Conservation (phyloP, 1,284 basidiomycete species). For the Cutaneotrichosporon daszewskae region DNA sequence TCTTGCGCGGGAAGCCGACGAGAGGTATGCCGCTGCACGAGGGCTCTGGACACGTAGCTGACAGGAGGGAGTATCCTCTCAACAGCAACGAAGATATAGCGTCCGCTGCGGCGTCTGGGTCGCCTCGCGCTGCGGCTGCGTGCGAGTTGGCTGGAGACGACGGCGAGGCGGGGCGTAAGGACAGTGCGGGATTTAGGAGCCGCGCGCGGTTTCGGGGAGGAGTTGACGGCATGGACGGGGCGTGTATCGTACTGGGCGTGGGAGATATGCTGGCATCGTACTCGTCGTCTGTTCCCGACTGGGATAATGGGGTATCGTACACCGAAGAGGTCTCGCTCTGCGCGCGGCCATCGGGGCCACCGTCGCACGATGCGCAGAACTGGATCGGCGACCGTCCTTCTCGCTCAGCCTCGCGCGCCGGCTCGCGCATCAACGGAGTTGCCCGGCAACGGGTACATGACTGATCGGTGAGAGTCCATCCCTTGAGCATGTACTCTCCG, state of each 20-base stretch:
- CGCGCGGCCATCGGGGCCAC: slow-evolving; percentile 38
- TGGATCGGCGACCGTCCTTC: slow-evolving; percentile 36
- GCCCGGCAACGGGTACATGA: slow-evolving; percentile 37
- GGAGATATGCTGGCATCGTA: too few relatives aligned
- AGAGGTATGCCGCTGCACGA: slow-evolving; percentile 41
- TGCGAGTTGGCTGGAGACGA: slow-evolving; percentile 6
- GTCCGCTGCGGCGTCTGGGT: slow-evolving; percentile 28
- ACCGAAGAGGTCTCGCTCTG: too few relatives aligned
- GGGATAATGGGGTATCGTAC: background rate
- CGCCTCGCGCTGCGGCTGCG: slow-evolving; percentile 5
- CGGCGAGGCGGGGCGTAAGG: background rate
- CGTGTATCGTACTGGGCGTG: background rate
- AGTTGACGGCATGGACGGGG: background rate
- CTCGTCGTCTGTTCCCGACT: too few relatives aligned
- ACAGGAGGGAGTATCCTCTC: slow-evolving; percentile 42
- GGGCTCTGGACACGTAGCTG: slow-evolving; percentile 34
- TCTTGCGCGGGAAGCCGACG: slow-evolving; percentile 39
- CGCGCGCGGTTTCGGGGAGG: background rate
- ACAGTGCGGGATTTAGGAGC: background rate
- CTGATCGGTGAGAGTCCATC: slow-evolving; percentile 46
- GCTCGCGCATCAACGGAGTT: slow-evolving; percentile 47
- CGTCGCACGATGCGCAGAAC: slow-evolving; percentile 45
- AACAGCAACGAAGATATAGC: slow-evolving; percentile 40
- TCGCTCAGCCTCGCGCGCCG: slow-evolving; percentile 22
- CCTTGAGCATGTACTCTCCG: slow-evolving; percentile 49